Evolutionary conservation across 2,329 filamentous ascomycete genomes (phyloP).

Genomic region (Fusarium buharicum): DNA sequence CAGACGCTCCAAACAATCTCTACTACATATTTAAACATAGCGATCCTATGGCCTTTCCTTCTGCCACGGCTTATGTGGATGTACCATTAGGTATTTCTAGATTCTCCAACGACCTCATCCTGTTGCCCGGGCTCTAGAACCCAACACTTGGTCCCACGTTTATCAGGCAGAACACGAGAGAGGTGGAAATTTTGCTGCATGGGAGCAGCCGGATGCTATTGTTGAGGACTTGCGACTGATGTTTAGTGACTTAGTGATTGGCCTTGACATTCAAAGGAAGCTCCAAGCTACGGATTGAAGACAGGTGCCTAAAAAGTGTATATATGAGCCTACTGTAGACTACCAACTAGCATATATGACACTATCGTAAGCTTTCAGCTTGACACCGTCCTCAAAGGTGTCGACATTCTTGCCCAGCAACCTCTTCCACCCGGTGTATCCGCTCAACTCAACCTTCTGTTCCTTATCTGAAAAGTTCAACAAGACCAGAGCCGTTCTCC

Average conservation of each 20-base stretch:
- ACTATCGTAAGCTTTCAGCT: neutral
- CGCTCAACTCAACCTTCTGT: slow-evolving; percentile 1
- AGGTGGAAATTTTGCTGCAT: slow-evolving; percentile 71
- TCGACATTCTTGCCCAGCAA: neutral
- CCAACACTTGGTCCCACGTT: slow-evolving; percentile 67
- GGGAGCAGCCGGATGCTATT: slow-evolving; percentile 65
- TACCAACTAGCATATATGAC: slow-evolving; percentile 4
- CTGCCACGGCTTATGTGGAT: slow-evolving; percentile 13
- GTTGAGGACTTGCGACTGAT: slow-evolving; percentile 64
- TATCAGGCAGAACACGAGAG: slow-evolving; percentile 61
- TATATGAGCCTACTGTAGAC: too few relatives aligned
- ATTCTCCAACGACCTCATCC: slow-evolving; percentile 67
- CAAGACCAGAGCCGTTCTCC: slow-evolving; percentile 32
- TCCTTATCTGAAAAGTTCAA: slow-evolving; percentile 31
- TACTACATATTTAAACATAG: slow-evolving; percentile 73
- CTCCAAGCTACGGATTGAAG: too few relatives aligned
- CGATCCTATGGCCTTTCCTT: slow-evolving; percentile 13
- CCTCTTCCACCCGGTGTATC: slow-evolving; percentile 2
- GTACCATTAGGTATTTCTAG: slow-evolving; percentile 60
- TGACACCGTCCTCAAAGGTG: fast-evolving
- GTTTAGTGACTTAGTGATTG: slow-evolving; percentile 52
- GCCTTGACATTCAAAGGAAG: too few relatives aligned
- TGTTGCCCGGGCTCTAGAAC: slow-evolving; percentile 65
- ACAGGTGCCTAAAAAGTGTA: too few relatives aligned
- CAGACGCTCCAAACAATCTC: slow-evolving; percentile 72